These are phyloP conservation scores for Aspergillus oerlinghausenensis DNA, from an alignment of 2,329 filamentous ascomycete genomes.

Conservation along the genomic window DNA sequence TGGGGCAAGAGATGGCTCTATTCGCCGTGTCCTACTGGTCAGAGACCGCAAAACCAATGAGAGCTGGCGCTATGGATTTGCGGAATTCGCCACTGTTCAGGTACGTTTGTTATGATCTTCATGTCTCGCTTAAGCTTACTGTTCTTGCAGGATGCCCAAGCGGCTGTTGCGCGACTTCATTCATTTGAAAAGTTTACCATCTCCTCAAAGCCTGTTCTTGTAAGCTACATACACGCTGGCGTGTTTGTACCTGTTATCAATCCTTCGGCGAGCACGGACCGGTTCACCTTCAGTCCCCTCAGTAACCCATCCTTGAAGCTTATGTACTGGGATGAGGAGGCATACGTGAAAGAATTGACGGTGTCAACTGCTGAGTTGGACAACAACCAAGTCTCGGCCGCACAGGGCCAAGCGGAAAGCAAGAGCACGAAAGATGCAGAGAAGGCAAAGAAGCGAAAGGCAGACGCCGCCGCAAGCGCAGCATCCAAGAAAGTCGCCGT, in stretches of 20 bases:
- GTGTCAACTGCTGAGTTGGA: slow-evolving; percentile 52
- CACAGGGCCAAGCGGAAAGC: slow-evolving; percentile 11
- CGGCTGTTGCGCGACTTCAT: slow-evolving; percentile 66
- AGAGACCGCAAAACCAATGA: slow-evolving; percentile 67
- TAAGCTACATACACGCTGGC: slow-evolving; percentile 76
- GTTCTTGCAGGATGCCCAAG: slow-evolving; percentile 58
- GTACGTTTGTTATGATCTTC: slow-evolving; percentile 22
- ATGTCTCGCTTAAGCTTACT: neutral
- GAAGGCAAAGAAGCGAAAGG: slow-evolving; percentile 45
- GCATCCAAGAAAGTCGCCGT: slow-evolving; percentile 47
- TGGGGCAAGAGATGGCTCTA: slow-evolving; percentile 68
- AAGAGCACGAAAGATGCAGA: slow-evolving; percentile 39
- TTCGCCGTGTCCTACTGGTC: slow-evolving; percentile 72
- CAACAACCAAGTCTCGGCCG: slow-evolving; percentile 16
- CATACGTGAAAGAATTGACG: slow-evolving; percentile 63
- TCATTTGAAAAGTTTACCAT: slow-evolving; percentile 73
- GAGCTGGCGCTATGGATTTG: slow-evolving; percentile 78
- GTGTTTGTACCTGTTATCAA: slow-evolving; percentile 74
- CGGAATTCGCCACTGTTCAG: slow-evolving; percentile 71
- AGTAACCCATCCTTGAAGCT: slow-evolving; percentile 64
- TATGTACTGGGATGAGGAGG: slow-evolving; percentile 71
- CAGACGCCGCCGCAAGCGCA: slow-evolving; percentile 34
- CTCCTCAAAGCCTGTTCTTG: slow-evolving; percentile 64
- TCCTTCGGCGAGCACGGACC: slow-evolving; percentile 52
- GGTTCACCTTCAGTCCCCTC: slow-evolving; percentile 65